phyloP scores from a whole-genome alignment of 305 asterid species.

The Vinca major region DNA sequence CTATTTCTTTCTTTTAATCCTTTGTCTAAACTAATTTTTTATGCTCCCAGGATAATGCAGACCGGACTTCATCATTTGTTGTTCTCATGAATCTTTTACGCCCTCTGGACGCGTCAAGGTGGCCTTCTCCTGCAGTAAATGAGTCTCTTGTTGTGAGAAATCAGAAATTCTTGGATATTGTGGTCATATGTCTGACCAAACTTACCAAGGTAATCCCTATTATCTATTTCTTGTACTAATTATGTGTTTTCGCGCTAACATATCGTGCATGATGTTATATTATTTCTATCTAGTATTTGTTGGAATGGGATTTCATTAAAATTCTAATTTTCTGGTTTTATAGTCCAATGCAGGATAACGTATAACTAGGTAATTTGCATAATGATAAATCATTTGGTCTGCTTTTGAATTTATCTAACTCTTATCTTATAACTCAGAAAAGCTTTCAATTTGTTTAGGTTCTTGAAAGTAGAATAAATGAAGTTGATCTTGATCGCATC shows the following conservation, averaged over 20 bases:
- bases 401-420: neutral
- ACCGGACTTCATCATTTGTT: constrained; percentile 84
- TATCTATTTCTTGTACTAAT: neutral
- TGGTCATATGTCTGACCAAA: constrained; percentile 93
- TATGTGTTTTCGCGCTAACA: neutral
- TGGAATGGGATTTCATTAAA: no score
- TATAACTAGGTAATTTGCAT: neutral
- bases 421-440: no score
- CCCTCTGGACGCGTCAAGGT: constrained; percentile 93
- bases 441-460: constrained; percentile 40
- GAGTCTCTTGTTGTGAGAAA: constrained; percentile 69
- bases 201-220: constrained; percentile 69
- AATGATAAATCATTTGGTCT: neutral
- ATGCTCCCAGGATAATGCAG: constrained; percentile 78
- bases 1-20: neutral
- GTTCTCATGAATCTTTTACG: constrained; percentile 90
- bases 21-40: constrained; percentile 19
- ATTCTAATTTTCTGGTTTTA: no score
- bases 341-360: no score
- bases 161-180: constrained; percentile 96
- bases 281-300: no score
- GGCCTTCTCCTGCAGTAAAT: constrained; percentile 90
- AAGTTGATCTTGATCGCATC: constrained; percentile 91
- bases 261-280: no score
- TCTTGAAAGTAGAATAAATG: constrained; percentile 86